A percentile compares a stretch with the other conserved stretches of the same genome.
These are phyloP conservation scores for Fonsecaea multimorphosa DNA, from an alignment of 2,329 filamentous ascomycete species.

Conservation along the genomic window DNA sequence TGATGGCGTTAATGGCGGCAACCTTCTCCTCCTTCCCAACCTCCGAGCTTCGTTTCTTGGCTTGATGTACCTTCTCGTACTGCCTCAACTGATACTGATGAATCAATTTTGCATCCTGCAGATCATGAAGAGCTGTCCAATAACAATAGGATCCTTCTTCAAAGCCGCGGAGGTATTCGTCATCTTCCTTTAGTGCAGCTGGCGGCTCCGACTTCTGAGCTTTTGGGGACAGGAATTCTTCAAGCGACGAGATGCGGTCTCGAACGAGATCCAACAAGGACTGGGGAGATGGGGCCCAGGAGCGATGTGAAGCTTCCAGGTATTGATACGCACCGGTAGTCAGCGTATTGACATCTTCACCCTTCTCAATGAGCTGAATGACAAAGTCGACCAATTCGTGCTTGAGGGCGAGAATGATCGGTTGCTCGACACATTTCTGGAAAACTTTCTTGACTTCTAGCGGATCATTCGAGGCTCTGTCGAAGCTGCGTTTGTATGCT, in stretches of 20 bases:
- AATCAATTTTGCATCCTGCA: slow-evolving; percentile 47
- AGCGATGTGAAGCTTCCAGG: slow-evolving; percentile 32
- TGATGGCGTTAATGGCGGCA: slow-evolving; percentile 58
- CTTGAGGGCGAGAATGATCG: slow-evolving; percentile 67
- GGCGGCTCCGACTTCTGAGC: slow-evolving; percentile 19
- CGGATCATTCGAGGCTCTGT: slow-evolving; percentile 40
- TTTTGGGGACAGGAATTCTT: slow-evolving; percentile 49
- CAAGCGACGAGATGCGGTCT: slow-evolving; percentile 58
- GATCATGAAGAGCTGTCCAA: slow-evolving; percentile 55
- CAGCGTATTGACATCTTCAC: slow-evolving; percentile 70
- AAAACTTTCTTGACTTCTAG: slow-evolving; percentile 61
- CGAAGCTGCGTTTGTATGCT: slow-evolving; percentile 54
- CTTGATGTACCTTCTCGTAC: slow-evolving; percentile 48
- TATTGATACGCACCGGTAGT: slow-evolving; percentile 47
- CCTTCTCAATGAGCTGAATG: slow-evolving; percentile 66
- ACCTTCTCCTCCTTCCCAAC: slow-evolving; percentile 59
- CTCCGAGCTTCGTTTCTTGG: slow-evolving; percentile 33
- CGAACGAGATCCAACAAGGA: slow-evolving; percentile 68
- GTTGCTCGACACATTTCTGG: slow-evolving; percentile 62
- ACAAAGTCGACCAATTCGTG: slow-evolving; percentile 57
- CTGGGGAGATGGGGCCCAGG: slow-evolving; percentile 35
- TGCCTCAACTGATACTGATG: slow-evolving; percentile 38
- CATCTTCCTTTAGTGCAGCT: slow-evolving; percentile 48
- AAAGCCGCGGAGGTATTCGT: slow-evolving; percentile 55
- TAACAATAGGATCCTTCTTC: slow-evolving; percentile 66